phyloP scores from a whole-genome alignment of 352 stramenopile species.

The Blastocystis sp. region DNA sequence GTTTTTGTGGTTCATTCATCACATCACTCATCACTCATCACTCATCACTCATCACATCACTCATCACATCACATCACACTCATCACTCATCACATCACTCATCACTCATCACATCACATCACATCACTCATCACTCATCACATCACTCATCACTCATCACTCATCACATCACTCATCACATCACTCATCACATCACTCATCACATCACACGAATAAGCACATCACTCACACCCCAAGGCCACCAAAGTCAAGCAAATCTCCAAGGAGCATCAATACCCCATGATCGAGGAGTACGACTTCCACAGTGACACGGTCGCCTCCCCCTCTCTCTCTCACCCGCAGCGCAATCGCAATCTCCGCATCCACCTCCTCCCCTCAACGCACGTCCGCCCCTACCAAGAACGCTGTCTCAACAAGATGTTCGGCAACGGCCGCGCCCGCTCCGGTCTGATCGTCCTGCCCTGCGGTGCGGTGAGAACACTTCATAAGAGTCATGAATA shows the following conservation, averaged over 20 bases:
- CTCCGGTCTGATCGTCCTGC: slow-evolving; percentile 98
- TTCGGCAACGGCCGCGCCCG: slow-evolving; percentile 96
- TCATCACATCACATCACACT: slow-evolving; percentile 11
- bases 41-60: slow-evolving; percentile 21
- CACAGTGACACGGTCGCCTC: slow-evolving; percentile 75
- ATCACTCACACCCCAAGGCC: slow-evolving; percentile 77
- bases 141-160: slow-evolving; percentile 28
- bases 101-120: slow-evolving; percentile 44
- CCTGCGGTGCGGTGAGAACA: slow-evolving; percentile 86
- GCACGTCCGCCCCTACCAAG: slow-evolving; percentile 94
- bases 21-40: slow-evolving; percentile 25
- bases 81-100: neutral
- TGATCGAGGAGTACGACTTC: slow-evolving; percentile 99
- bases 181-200: slow-evolving; percentile 70
- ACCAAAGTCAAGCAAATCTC: slow-evolving; percentile 89
- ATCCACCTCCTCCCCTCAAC: slow-evolving; percentile 83
- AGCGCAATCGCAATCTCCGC: slow-evolving; percentile 76
- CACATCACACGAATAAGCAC: slow-evolving; percentile 72
- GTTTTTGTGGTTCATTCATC: neutral
- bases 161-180: too few species aligned
- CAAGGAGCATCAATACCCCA: slow-evolving; percentile 90
- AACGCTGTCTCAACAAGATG: slow-evolving; percentile 97
- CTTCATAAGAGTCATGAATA: too few species aligned
- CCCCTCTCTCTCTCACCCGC: neutral
- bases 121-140: slow-evolving; percentile 3